These are phyloP conservation scores for Hyaloscypha finlandica DNA, from an alignment of 495 filamentous ascomycete genomes.

Conservation along the genomic window DNA sequence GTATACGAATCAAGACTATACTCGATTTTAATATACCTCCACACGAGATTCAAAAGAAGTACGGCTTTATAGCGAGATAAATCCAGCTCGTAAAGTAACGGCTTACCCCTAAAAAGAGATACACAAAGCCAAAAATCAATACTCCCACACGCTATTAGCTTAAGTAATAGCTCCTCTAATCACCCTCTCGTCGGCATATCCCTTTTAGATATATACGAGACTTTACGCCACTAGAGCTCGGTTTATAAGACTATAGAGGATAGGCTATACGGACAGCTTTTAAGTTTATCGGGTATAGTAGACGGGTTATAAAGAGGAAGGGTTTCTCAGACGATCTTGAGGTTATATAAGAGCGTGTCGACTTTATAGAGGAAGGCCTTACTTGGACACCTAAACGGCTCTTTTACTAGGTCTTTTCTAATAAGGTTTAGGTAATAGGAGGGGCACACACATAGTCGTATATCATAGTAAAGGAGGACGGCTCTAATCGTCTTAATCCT, in stretches of 20 bases:
- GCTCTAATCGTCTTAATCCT: too few species aligned
- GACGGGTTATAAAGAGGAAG: background rate
- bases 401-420: too few species aligned
- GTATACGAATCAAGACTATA: background rate
- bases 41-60: background rate
- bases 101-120: background rate
- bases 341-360: too few species aligned
- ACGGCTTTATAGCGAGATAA: background rate
- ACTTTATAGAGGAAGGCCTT: too few species aligned
- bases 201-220: background rate
- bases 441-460: too few species aligned
- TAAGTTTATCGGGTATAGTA: background rate
- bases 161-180: background rate
- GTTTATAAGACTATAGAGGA: background rate
- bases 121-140: background rate
- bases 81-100: background rate
- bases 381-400: too few species aligned
- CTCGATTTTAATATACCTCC: background rate
- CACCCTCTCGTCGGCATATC: background rate
- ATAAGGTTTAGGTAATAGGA: too few species aligned
- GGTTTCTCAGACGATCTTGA: conserved; percentile 11
- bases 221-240: background rate
- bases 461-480: too few species aligned
- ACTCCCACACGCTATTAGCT: background rate
- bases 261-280: conserved; percentile 6